Base-by-base conservation (phyloP, 2,329 filamentous ascomycete genomes). In the Ophiognomonia clavigignenti-juglandacearum region DNA sequence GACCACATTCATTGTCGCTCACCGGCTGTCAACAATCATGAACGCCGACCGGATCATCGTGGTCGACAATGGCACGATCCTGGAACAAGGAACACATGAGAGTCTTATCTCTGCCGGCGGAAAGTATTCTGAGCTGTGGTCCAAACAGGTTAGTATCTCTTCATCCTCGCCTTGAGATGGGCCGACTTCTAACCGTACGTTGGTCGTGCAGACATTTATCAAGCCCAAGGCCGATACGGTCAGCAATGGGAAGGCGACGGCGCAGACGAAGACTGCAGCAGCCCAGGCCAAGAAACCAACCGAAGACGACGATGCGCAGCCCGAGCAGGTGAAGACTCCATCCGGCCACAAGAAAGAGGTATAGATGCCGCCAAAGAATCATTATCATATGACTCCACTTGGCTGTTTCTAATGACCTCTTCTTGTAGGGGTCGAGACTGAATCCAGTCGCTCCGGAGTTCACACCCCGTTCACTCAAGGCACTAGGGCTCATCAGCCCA, bases 11-110 rank as follows among this genome's bases (percentile, higher is more conserved):
- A 78, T 85, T 22, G 79, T 86, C 24, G 82, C 82, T 67, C 84
- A 87, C 60, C 77, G 84, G 9, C 67, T 88, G 20, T 86, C 84
- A 0, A 88, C 85, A 0, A 81, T 88, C 45, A 81, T 84, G 68
- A 82, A 83, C 53, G 82, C 83, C 3, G 81, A 86, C 55, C 71
- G 74, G 20, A 85, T 86, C 50, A 73, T 86, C 43, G 83, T 86
- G 9, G 72, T 87, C 37, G 72, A 77, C 36, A 71, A 80, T 43
- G 83, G 83, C 10, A 68, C 74, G 53, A 73, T 86, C 40, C 69
- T 78, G n/a, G 82, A 86, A 58, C 71, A 79, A 54, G 83, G 83
- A 8, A 74, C 64, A 32, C 83, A 86, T 49, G 70, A 77, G 6
- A 72, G 78, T 19, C 64, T 86, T 18, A 69, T 86, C 40, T 63